Evolutionary conservation across 129 eudicot species (phyloP), one percentile per base, ranked within the genome.

Genomic region (carrot (Daucus carota)): DNA sequence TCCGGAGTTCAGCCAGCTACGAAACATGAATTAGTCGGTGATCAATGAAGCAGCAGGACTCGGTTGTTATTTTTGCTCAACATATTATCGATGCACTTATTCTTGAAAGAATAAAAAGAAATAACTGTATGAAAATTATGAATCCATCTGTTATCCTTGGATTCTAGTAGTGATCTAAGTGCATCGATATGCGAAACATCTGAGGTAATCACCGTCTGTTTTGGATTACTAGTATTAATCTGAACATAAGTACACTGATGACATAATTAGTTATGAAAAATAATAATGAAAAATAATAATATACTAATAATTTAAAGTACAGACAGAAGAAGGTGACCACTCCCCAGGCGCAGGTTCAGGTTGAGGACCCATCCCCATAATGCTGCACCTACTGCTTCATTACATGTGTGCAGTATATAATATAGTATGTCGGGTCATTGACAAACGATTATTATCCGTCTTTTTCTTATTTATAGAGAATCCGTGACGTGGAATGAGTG

Each of bases 281-380:
- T 12, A 29, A 63, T 29, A 14, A 15, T 15, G n/a, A 24, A 63
- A 63, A 20, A 63, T 12, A 29, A 63, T 29, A 14, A 15, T 15
- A 26, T 12, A 0, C 29, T 3, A 31, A 63, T 63, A 32, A 63
- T 63, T 3, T 13, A 29, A 63, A 63, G 70, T 63, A 63, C 36
- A 63, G 70, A 63, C 70, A 63, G 13, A 13, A 63, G 70, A 63
- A 29, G 70, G 70, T 63, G 70, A 63, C 70, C 38, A 63, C 70
- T 63, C 70, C 70, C 68, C 13, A 60, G 68, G 68, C 70, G 22
- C 70, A 63, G 40, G 40, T 29, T 63, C 40, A 63, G 70, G 70
- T 31, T 14, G 70, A 63, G 70, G 70, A 63, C 70, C 70, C 70
- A 63, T 63, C 70, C 10, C 38, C 34, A 63, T 63, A 63, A 63